phyloP scores from a whole-genome alignment of 2,329 filamentous ascomycete genomes.

The Phyllosticta citribraziliensis region DNA sequence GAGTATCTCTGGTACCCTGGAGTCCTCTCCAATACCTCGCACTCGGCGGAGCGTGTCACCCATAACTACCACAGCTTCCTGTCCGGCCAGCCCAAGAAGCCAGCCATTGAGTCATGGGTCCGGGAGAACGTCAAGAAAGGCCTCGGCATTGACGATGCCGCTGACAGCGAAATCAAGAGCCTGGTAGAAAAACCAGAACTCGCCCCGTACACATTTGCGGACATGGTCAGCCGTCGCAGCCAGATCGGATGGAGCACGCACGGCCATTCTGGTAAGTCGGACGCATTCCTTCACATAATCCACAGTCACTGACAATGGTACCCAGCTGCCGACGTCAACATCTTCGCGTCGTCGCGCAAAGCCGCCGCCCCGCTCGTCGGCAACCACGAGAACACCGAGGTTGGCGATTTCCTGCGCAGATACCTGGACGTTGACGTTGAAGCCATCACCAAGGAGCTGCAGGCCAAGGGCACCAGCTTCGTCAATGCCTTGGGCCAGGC shows the following conservation, averaged over 20 bases:
- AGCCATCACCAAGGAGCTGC: slow-evolving; percentile 65
- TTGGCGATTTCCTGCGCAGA: slow-evolving; percentile 69
- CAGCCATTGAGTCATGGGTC: slow-evolving; percentile 47
- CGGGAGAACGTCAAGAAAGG: slow-evolving; percentile 57
- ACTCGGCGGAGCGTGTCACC: slow-evolving; percentile 62
- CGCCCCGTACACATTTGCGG: slow-evolving; percentile 58
- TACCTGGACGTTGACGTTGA: slow-evolving; percentile 77
- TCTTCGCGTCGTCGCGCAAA: slow-evolving; percentile 70
- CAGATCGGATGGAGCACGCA: slow-evolving; percentile 93
- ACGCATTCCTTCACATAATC: neutral
- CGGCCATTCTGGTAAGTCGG: slow-evolving; percentile 51
- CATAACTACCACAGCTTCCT: slow-evolving; percentile 54
- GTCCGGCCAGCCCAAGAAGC: slow-evolving; percentile 19
- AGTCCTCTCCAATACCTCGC: slow-evolving; percentile 69
- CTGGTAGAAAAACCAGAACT: slow-evolving; percentile 51
- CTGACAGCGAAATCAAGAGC: slow-evolving; percentile 57
- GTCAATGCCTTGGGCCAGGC: slow-evolving; percentile 18
- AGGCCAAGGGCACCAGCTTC: slow-evolving; percentile 39
- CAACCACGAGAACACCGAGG: slow-evolving; percentile 91
- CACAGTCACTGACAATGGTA: neutral
- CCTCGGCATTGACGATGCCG: slow-evolving; percentile 68
- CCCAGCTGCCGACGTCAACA: slow-evolving; percentile 82
- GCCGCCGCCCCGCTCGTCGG: slow-evolving; percentile 57
- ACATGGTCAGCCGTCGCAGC: slow-evolving; percentile 78
- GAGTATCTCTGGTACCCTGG: slow-evolving; percentile 73